Percentiles rank a stretch among this genome's conserved stretches.
phyloP scores from a whole-genome alignment of 768 basidiomycete genomes.

The Termitomyces sp. region DNA sequence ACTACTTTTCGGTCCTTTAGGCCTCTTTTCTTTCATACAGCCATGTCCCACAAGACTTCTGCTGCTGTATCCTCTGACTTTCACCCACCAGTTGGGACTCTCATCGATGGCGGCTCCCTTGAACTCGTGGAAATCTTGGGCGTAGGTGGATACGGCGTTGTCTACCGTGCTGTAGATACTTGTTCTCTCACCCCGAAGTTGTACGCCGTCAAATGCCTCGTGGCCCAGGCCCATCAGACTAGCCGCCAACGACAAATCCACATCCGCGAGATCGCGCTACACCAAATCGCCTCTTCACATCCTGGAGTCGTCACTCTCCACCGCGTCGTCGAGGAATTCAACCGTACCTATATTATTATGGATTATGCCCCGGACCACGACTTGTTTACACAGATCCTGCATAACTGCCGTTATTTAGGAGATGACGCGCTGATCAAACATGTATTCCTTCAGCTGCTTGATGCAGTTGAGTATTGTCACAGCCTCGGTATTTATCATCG shows the following conservation, averaged over 20 bases:
- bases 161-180: slow-evolving; percentile 82
- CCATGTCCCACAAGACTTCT: slow-evolving; percentile 57
- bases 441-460: slow-evolving; percentile 92
- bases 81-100: slow-evolving; percentile 66
- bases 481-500: slow-evolving; percentile 91
- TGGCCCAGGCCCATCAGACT: slow-evolving; percentile 45
- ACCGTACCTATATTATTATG: slow-evolving; percentile 88
- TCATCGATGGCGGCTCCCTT: slow-evolving; percentile 81
- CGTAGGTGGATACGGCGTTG: slow-evolving; percentile 92
- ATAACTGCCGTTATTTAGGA: slow-evolving; percentile 77
- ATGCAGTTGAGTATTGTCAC: slow-evolving; percentile 93
- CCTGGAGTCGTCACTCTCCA: slow-evolving; percentile 86
- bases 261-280: slow-evolving; percentile 83
- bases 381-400: slow-evolving; percentile 87
- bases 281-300: slow-evolving; percentile 71
- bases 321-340: slow-evolving; percentile 81
- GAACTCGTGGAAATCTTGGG: slow-evolving; percentile 88
- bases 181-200: slow-evolving; percentile 50
- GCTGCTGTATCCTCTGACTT: slow-evolving; percentile 72
- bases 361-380: slow-evolving; percentile 91
- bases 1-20: slow-evolving; percentile 26
- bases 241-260: slow-evolving; percentile 75
- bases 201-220: slow-evolving; percentile 92
- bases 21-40: slow-evolving; percentile 19
- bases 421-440: slow-evolving; percentile 81